phyloP scores from a whole-genome alignment of 441 rosid species.

The Pelargonium cotyledonis region DNA sequence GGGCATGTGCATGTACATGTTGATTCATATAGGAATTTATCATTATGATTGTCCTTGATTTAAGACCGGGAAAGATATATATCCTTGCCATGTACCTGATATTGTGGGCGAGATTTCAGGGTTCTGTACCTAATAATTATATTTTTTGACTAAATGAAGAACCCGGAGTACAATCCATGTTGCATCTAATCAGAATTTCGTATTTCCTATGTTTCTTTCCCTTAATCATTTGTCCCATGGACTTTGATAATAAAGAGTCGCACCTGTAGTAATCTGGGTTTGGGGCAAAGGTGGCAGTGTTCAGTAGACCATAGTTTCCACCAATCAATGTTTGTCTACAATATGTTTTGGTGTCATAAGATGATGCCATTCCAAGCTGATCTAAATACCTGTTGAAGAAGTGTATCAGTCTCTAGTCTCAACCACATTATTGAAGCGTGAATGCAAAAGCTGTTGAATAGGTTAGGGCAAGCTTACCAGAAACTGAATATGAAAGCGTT shows the following conservation, averaged over 20 bases:
- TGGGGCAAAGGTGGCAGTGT: slow-evolving; percentile 67
- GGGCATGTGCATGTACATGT: too few relatives aligned
- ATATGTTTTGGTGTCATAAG: slow-evolving; percentile 70
- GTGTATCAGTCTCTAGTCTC: neutral
- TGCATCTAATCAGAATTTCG: neutral
- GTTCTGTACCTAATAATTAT: neutral
- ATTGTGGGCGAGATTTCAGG: neutral
- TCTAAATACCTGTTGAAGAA: slow-evolving; percentile 67
- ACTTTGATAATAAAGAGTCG: neutral
- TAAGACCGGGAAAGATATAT: neutral
- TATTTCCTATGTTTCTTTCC: neutral
- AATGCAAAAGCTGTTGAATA: neutral
- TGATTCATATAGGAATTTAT: neutral
- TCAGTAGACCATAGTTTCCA: slow-evolving; percentile 83
- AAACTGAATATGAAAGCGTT: slow-evolving; percentile 86
- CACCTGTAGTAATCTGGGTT: slow-evolving; percentile 98
- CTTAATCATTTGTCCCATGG: neutral
- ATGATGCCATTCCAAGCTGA: slow-evolving; percentile 82
- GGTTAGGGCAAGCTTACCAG: slow-evolving; percentile 47
- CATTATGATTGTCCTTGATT: neutral
- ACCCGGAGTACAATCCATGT: neutral
- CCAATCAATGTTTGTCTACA: slow-evolving; percentile 90
- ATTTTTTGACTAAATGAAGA: neutral
- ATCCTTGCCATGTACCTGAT: too few relatives aligned
- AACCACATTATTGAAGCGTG: neutral